Base-by-base conservation (phyloP, 2,329 filamentous ascomycete species). In the Blastomyces emzantsi region DNA sequence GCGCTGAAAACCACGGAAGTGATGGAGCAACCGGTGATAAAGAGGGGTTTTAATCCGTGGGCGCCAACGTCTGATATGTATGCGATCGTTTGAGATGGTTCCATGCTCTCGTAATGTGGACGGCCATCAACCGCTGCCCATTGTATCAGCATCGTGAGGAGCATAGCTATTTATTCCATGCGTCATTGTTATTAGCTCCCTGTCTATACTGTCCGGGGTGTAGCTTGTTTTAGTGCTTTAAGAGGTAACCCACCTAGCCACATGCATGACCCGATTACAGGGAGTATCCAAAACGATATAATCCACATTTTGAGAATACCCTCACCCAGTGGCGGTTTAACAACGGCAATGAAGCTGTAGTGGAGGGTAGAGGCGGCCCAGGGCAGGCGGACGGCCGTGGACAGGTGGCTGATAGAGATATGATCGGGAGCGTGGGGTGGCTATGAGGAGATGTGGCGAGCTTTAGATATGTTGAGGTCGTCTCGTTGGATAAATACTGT, bases 1-100 rank as follows among this genome's bases (percentile, higher is more conserved):
- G 90, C 76, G 77, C 96, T 89, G 71, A 99, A 87, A 66, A 90
- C 87, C 59, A 95, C 80, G 28, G 90, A 89, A 5, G 89, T 92
- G 33, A 85, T 77, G 0, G 78, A 77, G 67, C 79, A 80, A 65
- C 85, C 84, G 45, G 83, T 78, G 66, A 88, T 85, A 75, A 88
- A 88, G 45, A 87, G 77, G 1, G 85, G 85, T 69, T 87, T 83
- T 7, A 87, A 74, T 4, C 77, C 77, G 61, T 79, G 76, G 0
- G 85, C 85, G 60, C 84, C 85, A 63, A 87, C 76, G 70, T 87
- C 84, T 39, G 77, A 79, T 62, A 80, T 80, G 65, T 75, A 78
- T 41, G 85, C 82, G 30, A 87, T 83, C 2, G 67, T 75, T 69
- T 87, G 85, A 25, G 73, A 73, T 0, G 67, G 30, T 25, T 78